phyloP scores from a whole-genome alignment of 768 basidiomycete species.

The Ramaria rubella region DNA sequence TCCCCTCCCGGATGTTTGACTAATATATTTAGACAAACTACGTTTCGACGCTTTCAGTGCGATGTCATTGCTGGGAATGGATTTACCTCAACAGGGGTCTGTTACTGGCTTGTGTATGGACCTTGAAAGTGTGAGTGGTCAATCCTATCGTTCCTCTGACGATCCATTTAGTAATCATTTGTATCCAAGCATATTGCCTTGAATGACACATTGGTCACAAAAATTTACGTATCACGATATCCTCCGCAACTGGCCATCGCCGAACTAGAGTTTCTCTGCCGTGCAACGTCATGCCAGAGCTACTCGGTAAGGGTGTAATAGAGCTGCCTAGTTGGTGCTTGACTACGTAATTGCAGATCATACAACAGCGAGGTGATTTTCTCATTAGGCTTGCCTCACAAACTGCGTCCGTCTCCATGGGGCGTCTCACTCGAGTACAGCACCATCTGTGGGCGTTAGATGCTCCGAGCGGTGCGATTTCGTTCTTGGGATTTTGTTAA shows the following conservation, averaged over 20 bases:
- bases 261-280: background rate
- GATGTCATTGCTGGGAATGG: background rate
- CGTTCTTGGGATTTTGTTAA: background rate
- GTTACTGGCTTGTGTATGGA: background rate
- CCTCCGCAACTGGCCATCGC: background rate
- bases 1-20: background rate
- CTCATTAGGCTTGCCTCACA: slow-evolving; percentile 37
- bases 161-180: background rate
- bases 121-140: background rate
- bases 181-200: background rate
- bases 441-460: slow-evolving; percentile 50
- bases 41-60: background rate
- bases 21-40: background rate
- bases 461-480: slow-evolving; percentile 33
- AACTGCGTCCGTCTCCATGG: slow-evolving; percentile 30
- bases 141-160: too few species aligned
- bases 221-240: background rate
- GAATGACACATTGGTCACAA: background rate
- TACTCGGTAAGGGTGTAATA: background rate
- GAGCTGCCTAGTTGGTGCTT: too few species aligned
- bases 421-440: slow-evolving; percentile 46
- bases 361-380: slow-evolving; percentile 20
- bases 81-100: background rate
- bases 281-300: background rate
- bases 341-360: slow-evolving; percentile 11